Evolutionary conservation across 495 filamentous ascomycete species (phyloP).

Genomic region (Cryomyces minteri): DNA sequence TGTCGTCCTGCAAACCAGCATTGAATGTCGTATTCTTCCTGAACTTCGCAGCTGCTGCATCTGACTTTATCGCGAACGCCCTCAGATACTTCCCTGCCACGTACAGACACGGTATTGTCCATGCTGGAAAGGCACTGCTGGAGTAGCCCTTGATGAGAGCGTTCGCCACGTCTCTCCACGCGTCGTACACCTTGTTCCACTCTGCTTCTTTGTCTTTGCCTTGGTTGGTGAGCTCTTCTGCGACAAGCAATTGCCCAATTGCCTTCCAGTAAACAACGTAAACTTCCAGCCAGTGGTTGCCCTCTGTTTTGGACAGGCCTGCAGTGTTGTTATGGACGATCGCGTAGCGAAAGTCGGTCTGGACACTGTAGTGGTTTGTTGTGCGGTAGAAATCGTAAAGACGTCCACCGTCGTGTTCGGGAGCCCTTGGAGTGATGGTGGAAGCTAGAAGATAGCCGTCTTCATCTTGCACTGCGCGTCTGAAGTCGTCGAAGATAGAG

Average conservation of each 20-base stretch:
- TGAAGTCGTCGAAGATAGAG: slow-evolving; percentile 41
- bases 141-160: slow-evolving; percentile 57
- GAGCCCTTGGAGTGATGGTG: slow-evolving; percentile 47
- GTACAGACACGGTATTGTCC: slow-evolving; percentile 82
- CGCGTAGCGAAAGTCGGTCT: slow-evolving; percentile 37
- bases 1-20: slow-evolving; percentile 52
- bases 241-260: slow-evolving; percentile 31
- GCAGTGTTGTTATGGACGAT: slow-evolving; percentile 36
- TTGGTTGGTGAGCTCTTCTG: slow-evolving; percentile 19
- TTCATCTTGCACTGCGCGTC: slow-evolving; percentile 29
- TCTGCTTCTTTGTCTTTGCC: slow-evolving; percentile 25
- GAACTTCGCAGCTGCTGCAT: slow-evolving; percentile 35
- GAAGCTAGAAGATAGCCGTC: slow-evolving; percentile 49
- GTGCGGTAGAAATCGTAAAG: slow-evolving; percentile 41
- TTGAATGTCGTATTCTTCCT: slow-evolving; percentile 25
- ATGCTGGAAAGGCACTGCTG: slow-evolving; percentile 49
- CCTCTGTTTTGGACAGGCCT: slow-evolving; percentile 41
- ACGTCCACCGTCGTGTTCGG: slow-evolving; percentile 34
- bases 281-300: slow-evolving; percentile 62
- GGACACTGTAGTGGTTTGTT: slow-evolving; percentile 34
- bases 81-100: slow-evolving; percentile 66
- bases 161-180: slow-evolving; percentile 66
- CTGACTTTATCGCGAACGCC: slow-evolving; percentile 74
- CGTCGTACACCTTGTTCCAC: slow-evolving; percentile 59
- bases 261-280: slow-evolving; percentile 73